Evolutionary conservation across 371 early-diverging fungal species (phyloP), one percentile per base, ranked within the genome.

Genomic region (Mortierella sp.): DNA sequence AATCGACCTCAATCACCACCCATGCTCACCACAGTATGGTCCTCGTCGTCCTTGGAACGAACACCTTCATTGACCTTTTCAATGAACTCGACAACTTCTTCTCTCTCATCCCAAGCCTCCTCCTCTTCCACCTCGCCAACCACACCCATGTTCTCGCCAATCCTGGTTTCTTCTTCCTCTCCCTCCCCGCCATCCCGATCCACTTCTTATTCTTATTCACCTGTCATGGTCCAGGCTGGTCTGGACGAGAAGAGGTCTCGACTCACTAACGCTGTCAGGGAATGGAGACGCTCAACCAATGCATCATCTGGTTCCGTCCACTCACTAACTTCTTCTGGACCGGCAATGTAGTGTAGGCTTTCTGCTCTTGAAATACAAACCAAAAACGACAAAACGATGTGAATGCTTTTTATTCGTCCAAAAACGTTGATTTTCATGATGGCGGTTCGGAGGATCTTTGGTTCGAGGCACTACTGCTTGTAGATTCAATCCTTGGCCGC

Each of bases 221-320:
- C 46, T 1, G 31, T 47, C 9, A 43, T 52, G 40, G 22, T n/a
- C 28, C 45, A 60, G 17, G 13, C 43, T 8, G 74, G 67, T 0
- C 17, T 67, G 27, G 74, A 73, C 14, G 74, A 73, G 47, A 67
- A 67, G 57, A 58, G 74, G 14, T 40, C 68, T 0, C 29, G 74
- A 31, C 48, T 73, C 10, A 57, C 60, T 22, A 60, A 67, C 48
- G 74, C 74, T 1, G 74, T 73, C n/a, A 67, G 55, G 2, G 74
- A 73, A 39, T 73, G 74, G 74, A 48, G 74, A 2, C 67, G 74
- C 12, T 61, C 73, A 0, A 21, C 58, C 14, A 65, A 51, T 28
- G 14, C 48, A 3, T 60, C 64, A 0, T 24, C 44, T 3, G 39
- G 40, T 39, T 65, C 59, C 25, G 27, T 25, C 12, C 16, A 50